Base-by-base conservation (phyloP, 1,139 yeast genomes). In the Wickerhamiella pararugosa region DNA sequence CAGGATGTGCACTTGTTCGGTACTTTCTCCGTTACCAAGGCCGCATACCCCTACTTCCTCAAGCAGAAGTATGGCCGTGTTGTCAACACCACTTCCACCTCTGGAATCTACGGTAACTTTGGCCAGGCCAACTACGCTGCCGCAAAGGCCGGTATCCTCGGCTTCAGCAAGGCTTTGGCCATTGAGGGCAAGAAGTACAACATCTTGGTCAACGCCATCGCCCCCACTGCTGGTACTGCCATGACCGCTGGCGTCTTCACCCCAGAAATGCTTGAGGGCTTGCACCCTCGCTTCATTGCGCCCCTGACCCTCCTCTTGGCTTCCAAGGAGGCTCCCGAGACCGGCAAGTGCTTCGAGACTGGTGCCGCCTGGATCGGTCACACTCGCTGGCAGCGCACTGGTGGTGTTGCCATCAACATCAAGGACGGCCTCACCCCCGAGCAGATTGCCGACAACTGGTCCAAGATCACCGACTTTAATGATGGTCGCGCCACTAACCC, bases 181-280 rank as follows among this genome's bases (percentile, higher is more conserved):
- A 69, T 81, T 51, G 98, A 90, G 66, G 98, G 98, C 55, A 75
- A 76, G 47, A 84, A 74, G 63, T 60, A 67, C 57, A 77, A 79
- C 58, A 83, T 90, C 54, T 70, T 70, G 57, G 90, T 77, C 47
- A 83, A 87, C 60, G 71, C 76, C 40, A 79, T 86, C 61, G 97
- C 97, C 38, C 98, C 98, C 46, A 95, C 87, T 60, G 97, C 97
- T 36, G 96, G 87, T 59, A 87, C 98, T 41, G 90, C 93, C 49
- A 90, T 90, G 98, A 90, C 97, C 30, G 73, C 75, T 58, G 79
- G 94, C 7, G 75, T 90, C 43, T 83, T 87, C 66, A 72, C 76
- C 43, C 80, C 79, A 47, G 97, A 87, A 62, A 65, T 73, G 66
- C 68, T 71, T 50, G 83, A 83, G 63, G 75, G 79, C 57, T 84